phyloP scores from a whole-genome alignment of 345 rosid species.

The Bretschneidera sinensis region DNA sequence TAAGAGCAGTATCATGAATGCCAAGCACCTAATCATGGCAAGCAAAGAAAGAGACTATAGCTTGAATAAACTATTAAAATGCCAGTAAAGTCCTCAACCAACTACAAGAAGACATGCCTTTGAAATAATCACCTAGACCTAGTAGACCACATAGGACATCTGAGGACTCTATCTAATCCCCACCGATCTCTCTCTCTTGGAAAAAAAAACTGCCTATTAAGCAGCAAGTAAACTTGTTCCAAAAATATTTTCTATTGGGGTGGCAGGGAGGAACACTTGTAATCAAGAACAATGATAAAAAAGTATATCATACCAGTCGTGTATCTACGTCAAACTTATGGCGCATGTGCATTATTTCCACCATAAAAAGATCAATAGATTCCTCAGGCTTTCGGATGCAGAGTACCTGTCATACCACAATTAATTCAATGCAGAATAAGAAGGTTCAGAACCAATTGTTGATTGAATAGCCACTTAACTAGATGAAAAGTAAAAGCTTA shows the following conservation, averaged over 20 bases:
- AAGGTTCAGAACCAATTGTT: background rate
- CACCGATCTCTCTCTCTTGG: no score
- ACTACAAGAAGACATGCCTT: no score
- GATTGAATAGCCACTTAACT: background rate
- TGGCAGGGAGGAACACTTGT: background rate
- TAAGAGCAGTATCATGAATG: background rate
- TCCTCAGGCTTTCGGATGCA: slow-evolving; percentile 86
- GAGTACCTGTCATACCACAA: slow-evolving; percentile 57
- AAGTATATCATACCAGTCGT: slow-evolving; percentile 51
- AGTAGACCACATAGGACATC: no score
- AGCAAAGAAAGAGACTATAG: background rate
- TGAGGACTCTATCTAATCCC: no score
- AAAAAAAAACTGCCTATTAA: no score
- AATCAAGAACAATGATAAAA: no score
- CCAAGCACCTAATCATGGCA: background rate
- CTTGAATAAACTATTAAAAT: background rate
- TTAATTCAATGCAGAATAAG: background rate
- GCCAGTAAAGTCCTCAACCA: background rate
- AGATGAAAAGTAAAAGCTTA: background rate
- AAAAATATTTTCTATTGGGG: no score
- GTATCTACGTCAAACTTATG: slow-evolving; percentile 97
- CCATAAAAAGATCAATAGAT: slow-evolving; percentile 91
- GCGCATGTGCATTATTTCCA: slow-evolving; percentile 99
- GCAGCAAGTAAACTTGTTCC: no score
- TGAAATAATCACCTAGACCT: no score